A percentile compares a stretch with the other conserved stretches of the same genome.
These are phyloP conservation scores for Aspergillus hortae DNA, from an alignment of 2,329 filamentous ascomycete species.

Conservation along the genomic window DNA sequence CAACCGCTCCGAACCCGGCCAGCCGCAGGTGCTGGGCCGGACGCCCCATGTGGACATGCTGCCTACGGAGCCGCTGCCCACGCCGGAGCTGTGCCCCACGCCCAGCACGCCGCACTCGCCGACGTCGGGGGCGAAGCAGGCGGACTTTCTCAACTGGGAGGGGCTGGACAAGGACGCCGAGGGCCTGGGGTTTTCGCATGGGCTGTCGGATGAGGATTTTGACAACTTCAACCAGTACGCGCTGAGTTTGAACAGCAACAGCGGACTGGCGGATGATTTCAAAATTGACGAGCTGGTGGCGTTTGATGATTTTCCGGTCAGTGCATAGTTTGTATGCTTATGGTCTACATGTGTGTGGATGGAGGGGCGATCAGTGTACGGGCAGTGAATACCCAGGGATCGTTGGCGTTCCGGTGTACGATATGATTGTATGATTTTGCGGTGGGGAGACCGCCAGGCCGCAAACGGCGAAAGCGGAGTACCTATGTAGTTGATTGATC, in stretches of 20 bases:
- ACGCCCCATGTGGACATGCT: constrained; percentile 19
- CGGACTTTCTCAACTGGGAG: constrained; percentile 9
- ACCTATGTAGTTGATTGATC: too few relatives aligned
- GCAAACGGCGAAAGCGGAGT: too few relatives aligned
- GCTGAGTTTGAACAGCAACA: constrained; percentile 22
- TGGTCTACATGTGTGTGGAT: background rate
- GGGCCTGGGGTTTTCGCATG: constrained; percentile 24
- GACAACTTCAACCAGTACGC: constrained; percentile 30
- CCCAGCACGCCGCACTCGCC: constrained; percentile 29
- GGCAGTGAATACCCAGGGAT: constrained; percentile 9
- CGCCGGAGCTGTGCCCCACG: constrained; percentile 31
- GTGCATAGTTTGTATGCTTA: constrained; percentile 21
- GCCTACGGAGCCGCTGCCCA: constrained; percentile 27
- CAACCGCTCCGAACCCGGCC: constrained; percentile 18
- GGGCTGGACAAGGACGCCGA: constrained; percentile 16
- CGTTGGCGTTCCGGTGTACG: constrained; percentile 5
- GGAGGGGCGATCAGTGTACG: background rate
- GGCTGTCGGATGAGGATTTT: constrained; percentile 27
- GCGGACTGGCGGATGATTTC: constrained; percentile 24
- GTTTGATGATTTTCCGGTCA: constrained; percentile 29
- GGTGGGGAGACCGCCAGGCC: too few relatives aligned
- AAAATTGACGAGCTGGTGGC: constrained; percentile 31
- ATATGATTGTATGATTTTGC: background rate
- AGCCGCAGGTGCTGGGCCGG: background rate
- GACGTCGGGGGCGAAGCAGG: constrained; percentile 8